Evolutionary conservation across 441 rosid species (phyloP).

Genomic region (Arabidopsis lyrata): DNA sequence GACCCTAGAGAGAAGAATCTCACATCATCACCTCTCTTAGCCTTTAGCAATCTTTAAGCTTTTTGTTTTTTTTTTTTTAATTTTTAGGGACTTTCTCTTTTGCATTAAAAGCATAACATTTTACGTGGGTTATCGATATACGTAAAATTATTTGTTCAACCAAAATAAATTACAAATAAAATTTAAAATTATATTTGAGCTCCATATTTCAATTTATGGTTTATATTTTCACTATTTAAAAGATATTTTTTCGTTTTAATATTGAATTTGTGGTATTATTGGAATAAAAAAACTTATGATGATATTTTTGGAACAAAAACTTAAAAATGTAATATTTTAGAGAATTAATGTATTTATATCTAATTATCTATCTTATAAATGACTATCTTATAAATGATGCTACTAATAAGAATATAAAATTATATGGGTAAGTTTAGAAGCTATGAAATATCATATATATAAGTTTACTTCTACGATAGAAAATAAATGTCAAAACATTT

Average conservation of each 20-base stretch:
- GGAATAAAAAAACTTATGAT: no score
- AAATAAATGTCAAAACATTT: not conserved
- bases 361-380: not conserved
- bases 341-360: not conserved
- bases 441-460: not conserved
- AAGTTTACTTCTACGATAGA: not conserved
- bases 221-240: no score
- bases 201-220: no score
- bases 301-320: no score
- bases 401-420: not conserved
- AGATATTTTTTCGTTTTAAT: no score
- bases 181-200: no score
- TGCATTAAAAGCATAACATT: conserved; percentile 58
- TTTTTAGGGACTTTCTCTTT: conserved; percentile 36
- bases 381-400: not conserved
- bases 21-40: conserved; percentile 46
- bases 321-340: no score
- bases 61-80: conserved; percentile 15
- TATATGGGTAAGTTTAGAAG: not conserved
- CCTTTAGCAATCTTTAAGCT: conserved; percentile 49
- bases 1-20: conserved; percentile 44
- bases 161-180: no score
- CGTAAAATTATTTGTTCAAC: conserved; percentile 1
- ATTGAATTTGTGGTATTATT: no score
- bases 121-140: conserved; percentile 57